These are phyloP conservation scores for Oryza coarctata DNA, from an alignment of 176 grass and related monocot species.

Conservation along the genomic window DNA sequence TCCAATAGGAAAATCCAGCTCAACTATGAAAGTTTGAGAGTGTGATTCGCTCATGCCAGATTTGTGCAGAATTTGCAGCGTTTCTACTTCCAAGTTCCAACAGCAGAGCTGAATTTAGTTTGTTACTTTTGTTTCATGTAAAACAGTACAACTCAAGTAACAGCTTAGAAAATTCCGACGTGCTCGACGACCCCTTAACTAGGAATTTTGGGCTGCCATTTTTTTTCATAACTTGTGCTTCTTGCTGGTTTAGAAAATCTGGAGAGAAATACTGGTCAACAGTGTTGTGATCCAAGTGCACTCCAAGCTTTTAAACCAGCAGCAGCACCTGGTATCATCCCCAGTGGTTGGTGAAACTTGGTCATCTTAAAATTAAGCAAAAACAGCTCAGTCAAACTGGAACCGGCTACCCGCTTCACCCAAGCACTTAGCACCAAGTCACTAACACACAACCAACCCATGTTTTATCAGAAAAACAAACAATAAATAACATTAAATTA, in stretches of 20 bases:
- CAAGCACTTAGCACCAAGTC: neutral
- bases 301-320: neutral
- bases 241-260: neutral
- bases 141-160: no score
- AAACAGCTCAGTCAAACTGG: neutral
- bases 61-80: neutral
- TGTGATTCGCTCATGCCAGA: neutral
- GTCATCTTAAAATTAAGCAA: neutral
- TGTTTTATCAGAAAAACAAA: neutral
- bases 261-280: neutral
- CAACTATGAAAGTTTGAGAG: neutral
- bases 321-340: slow-evolving; percentile 9
- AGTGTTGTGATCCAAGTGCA: neutral
- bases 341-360: neutral
- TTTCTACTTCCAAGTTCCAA: no score
- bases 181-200: no score
- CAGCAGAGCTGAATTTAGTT: no score
- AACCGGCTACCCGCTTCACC: neutral
- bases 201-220: no score
- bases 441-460: neutral
- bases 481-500: neutral
- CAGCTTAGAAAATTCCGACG: no score
- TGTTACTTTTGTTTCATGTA: no score
- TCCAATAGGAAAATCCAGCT: no score
- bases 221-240: no score